Percentiles rank a stretch among this genome's conserved stretches.
Conservation (phyloP, 495 filamentous ascomycete species). For the Aspergillus asperescens region DNA sequence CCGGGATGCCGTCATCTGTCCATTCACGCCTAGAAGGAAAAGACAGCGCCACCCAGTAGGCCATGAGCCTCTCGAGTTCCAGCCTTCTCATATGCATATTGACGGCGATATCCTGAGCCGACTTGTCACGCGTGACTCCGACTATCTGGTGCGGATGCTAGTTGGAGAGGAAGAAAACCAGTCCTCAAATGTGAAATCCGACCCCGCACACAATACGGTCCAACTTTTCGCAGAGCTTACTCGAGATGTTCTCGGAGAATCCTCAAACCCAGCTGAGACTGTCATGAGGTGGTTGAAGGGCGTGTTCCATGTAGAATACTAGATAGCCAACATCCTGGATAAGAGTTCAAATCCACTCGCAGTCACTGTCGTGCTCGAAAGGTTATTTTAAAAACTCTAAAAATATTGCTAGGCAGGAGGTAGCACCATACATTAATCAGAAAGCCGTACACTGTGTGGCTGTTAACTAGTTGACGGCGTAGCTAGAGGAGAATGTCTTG, state of each 20-base stretch:
- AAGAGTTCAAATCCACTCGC: not conserved
- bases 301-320: constrained; percentile 24
- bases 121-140: constrained; percentile 44
- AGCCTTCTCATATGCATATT: constrained; percentile 52
- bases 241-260: constrained; percentile 22
- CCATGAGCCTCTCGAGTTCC: constrained; percentile 28
- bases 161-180: constrained; percentile 17
- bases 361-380: not conserved
- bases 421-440: no score
- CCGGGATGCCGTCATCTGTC: constrained; percentile 34
- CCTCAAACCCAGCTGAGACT: constrained; percentile 16
- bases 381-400: not conserved
- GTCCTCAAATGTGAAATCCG: constrained; percentile 9
- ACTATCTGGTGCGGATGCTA: constrained; percentile 40
- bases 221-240: constrained; percentile 28
- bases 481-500: no score
- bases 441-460: not conserved
- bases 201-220: constrained; percentile 15
- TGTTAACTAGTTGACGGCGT: no score
- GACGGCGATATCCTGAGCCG: constrained; percentile 61
- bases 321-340: not conserved
- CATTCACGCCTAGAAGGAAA: constrained; percentile 28
- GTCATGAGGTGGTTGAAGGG: constrained; percentile 32
- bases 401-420: no score
- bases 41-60: constrained; percentile 25